A percentile compares a stretch with the other conserved stretches of the same genome.
These are phyloP conservation scores for Aspergillus jensenii DNA, from an alignment of 2,329 filamentous ascomycete genomes.

Conservation along the genomic window DNA sequence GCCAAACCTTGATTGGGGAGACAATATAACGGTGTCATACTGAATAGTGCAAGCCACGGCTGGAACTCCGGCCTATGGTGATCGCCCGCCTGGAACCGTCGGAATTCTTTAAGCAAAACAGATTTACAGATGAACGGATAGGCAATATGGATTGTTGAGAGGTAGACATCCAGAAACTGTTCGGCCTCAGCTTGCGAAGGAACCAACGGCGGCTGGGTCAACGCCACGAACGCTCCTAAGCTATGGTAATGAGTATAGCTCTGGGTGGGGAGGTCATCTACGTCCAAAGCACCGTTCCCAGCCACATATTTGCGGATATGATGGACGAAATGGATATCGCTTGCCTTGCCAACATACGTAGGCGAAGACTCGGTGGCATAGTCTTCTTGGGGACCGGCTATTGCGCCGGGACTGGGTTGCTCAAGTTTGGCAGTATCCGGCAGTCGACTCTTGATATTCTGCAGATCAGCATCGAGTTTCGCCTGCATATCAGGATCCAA, in stretches of 20 bases:
- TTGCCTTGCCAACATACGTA: slow-evolving; percentile 39
- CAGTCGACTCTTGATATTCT: neutral
- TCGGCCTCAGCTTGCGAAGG: neutral
- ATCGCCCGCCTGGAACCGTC: neutral
- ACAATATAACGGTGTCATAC: neutral
- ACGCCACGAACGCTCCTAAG: neutral
- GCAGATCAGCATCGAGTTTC: neutral
- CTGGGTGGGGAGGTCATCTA: neutral
- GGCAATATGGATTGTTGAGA: neutral
- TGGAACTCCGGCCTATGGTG: neutral
- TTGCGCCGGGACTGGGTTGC: neutral
- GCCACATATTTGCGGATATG: slow-evolving; percentile 24
- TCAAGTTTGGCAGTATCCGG: neutral
- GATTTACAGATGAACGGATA: neutral
- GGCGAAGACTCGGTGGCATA: slow-evolving; percentile 15
- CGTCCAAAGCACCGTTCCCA: neutral
- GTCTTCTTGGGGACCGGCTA: neutral
- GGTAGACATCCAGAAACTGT: neutral
- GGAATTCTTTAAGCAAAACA: neutral
- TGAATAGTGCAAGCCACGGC: neutral
- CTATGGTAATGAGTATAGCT: neutral
- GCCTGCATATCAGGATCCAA: neutral
- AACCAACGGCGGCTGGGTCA: neutral
- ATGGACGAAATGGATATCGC: slow-evolving; percentile 41
- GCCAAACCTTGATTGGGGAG: neutral